Conservation (phyloP, 176 grass and related monocot genomes). For the Cenchrus americanus region DNA sequence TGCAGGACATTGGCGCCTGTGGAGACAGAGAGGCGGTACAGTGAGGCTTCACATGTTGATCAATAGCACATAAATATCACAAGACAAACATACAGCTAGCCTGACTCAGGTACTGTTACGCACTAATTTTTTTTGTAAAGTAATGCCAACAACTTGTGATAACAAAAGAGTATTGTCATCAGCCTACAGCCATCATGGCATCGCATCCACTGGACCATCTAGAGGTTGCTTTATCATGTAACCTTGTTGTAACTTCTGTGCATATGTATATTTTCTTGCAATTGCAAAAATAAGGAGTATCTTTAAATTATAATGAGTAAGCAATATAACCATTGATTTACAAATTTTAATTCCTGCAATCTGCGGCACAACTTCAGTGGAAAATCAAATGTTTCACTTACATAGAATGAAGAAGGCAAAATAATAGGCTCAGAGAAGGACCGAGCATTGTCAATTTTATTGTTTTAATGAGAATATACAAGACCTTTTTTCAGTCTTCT, state of each 20-base stretch:
- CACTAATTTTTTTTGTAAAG: constrained; percentile 3
- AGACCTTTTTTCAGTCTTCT: too few relatives aligned
- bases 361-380: neutral
- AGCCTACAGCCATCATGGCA: neutral
- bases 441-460: neutral
- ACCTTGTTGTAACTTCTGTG: neutral
- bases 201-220: neutral
- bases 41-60: constrained; percentile 29
- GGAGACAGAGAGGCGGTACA: neutral
- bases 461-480: neutral
- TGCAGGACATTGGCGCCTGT: neutral
- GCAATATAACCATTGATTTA: neutral
- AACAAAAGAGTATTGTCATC: neutral
- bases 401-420: neutral
- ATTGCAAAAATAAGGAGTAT: neutral
- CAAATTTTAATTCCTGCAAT: neutral
- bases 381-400: neutral
- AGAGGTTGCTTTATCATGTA: neutral
- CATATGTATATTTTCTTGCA: constrained; percentile 5
- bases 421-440: neutral
- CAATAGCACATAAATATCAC: neutral
- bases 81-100: constrained; percentile 8
- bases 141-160: neutral
- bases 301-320: neutral
- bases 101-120: neutral